Base-by-base conservation (phyloP, 257 asterid genomes). In the Primulina huaijiensis region DNA sequence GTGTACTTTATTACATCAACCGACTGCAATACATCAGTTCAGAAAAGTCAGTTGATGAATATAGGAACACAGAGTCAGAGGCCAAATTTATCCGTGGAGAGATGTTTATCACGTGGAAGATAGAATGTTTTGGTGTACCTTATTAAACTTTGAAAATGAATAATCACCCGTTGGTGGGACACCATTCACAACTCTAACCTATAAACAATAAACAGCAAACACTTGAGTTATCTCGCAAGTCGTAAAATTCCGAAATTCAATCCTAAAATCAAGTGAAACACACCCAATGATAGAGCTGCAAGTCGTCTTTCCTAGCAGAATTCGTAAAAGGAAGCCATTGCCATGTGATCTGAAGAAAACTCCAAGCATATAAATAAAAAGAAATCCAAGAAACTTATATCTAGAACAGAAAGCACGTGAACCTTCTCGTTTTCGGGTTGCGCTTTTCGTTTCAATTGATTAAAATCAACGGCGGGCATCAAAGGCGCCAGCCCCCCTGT, bases 201-300 rank as follows among this genome's bases (percentile, higher is more conserved):
- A 76, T 74, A 81, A 75, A 75, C 43, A 62, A 11, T 63, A 56
- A 64, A 74, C 31, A 66, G 68, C 68, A 34, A 50, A 53, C 34
- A 73, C 57, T 70, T 58, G 6, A 52, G 40, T 17, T 65, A 65
- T 52, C 67, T 34, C 11, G 67, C 43, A 46, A 7, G 20, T 19
- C 23, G 16, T 53, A 69, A 17, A 62, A 46, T 16, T 53, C 27
- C 35, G n/a, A 20, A 30, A 72, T 55, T 23, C 38, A 67, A 55
- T 0, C 43, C 75, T 63, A 23, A 16, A 58, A 71, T 25, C 16
- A 31, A 10, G 29, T 5, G 60, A 67, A 52, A 74, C 82, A 56
- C 84, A 94, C 99, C 99, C 97, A 94, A 74, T 94, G 99, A 80
- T 82, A 94, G 70, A 94, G 96, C 86, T 89, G 89, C 75, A 94